Percentiles rank a stretch among this genome's conserved stretches.
Evolutionary conservation across 2,329 filamentous ascomycete species (phyloP).

Genomic region (Onygenales sp.): DNA sequence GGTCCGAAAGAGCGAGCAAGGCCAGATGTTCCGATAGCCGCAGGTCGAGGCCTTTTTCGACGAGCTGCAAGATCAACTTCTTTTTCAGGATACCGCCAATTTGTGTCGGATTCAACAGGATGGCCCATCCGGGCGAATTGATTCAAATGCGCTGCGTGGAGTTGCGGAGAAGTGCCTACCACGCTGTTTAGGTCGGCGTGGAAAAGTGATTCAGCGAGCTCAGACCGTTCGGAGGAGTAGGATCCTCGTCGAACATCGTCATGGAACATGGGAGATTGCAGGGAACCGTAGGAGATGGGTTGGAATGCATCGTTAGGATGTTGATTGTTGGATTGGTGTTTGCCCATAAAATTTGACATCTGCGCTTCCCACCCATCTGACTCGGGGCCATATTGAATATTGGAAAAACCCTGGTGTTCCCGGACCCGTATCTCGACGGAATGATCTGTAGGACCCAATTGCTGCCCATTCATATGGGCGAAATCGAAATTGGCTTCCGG

Average conservation of each 20-base stretch:
- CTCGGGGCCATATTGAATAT: neutral
- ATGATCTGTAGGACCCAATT: neutral
- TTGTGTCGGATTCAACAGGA: slow-evolving; percentile 14
- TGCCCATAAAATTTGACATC: slow-evolving; percentile 1
- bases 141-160: neutral
- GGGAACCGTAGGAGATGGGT: slow-evolving; percentile 21
- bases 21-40: slow-evolving; percentile 35
- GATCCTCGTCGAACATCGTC: slow-evolving; percentile 20
- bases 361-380: slow-evolving; percentile 5
- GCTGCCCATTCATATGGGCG: neutral
- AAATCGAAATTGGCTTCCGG: neutral
- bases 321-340: neutral
- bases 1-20: slow-evolving; percentile 30
- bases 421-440: neutral
- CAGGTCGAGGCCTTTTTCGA: slow-evolving; percentile 37
- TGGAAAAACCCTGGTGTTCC: neutral
- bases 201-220: neutral
- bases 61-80: slow-evolving; percentile 38
- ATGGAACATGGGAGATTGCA: slow-evolving; percentile 22
- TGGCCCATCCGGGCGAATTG: slow-evolving; percentile 16
- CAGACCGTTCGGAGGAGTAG: slow-evolving; percentile 25
- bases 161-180: slow-evolving; percentile 8
- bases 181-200: slow-evolving; percentile 1
- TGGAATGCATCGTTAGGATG: slow-evolving; percentile 16
- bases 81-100: slow-evolving; percentile 29